These are phyloP conservation scores for Beta lomatogona DNA, from an alignment of 179 eudicot species.

Conservation along the genomic window DNA sequence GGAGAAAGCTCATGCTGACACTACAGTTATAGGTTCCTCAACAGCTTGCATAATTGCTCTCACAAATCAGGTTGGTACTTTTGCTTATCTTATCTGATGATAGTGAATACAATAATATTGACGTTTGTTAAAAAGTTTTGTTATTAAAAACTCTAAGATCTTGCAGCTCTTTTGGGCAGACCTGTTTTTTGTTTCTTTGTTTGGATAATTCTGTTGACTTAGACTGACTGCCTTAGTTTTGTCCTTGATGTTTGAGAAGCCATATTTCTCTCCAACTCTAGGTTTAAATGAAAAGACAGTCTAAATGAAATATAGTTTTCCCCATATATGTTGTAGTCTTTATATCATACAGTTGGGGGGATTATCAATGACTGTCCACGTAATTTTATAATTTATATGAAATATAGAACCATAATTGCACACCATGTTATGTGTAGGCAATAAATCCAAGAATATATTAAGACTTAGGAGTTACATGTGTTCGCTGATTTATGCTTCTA, in stretches of 20 bases:
- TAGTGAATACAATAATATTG: neutral
- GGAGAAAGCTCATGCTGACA: conserved; percentile 48
- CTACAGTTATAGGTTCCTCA: conserved; percentile 43
- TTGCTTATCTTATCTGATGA: neutral
- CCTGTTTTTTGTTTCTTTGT: neutral
- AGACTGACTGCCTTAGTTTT: neutral
- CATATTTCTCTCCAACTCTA: neutral
- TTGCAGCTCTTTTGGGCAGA: conserved; percentile 2
- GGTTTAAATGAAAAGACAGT: too few relatives aligned
- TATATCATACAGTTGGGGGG: neutral
- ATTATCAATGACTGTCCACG: neutral
- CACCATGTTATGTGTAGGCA: neutral
- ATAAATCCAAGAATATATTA: neutral
- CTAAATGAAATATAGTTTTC: too few relatives aligned
- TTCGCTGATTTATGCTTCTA: neutral
- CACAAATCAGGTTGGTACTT: conserved; percentile 40
- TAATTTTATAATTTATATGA: neutral
- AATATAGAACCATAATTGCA: neutral
- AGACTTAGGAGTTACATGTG: neutral
- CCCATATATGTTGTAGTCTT: neutral
- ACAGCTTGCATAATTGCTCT: conserved; percentile 56
- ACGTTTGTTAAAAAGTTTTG: neutral
- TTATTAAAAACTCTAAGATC: too few relatives aligned
- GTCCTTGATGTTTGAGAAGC: neutral
- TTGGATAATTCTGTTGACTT: neutral